Conservation (phyloP, 345 rosid genomes). For the Salix viminalis region DNA sequence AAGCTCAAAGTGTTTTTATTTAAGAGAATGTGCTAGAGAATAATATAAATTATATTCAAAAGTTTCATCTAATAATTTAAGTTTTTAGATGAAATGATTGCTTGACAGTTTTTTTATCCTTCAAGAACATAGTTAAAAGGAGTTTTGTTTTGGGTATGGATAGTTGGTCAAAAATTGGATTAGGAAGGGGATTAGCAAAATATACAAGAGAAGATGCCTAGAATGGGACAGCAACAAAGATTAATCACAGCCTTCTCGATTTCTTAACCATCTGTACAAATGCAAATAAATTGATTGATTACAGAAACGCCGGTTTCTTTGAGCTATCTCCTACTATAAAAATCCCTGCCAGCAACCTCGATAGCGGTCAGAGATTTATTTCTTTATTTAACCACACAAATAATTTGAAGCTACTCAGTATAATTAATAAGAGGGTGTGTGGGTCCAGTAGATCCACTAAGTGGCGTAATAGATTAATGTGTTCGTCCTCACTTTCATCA, state of each 20-base stretch:
- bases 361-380: conserved; percentile 7
- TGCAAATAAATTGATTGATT: not conserved
- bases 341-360: conserved; percentile 26
- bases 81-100: too few species aligned
- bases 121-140: not conserved
- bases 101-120: too few species aligned
- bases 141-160: not conserved
- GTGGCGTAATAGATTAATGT: not conserved
- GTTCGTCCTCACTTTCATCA: not conserved
- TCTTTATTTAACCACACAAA: not conserved
- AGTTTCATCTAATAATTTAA: too few species aligned
- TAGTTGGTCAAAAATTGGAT: not conserved
- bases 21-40: too few species aligned
- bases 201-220: conserved; percentile 28
- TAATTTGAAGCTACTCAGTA: not conserved
- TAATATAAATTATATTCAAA: too few species aligned
- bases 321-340: conserved; percentile 17
- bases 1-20: fast-evolving
- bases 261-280: not conserved
- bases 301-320: conserved; percentile 21
- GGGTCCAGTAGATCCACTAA: not conserved
- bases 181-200: not conserved
- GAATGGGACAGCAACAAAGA: conserved; percentile 30
- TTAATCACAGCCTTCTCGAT: conserved; percentile 21
- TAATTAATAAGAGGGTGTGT: not conserved